A percentile compares a stretch with the other conserved stretches of the same genome.
Conservation (phyloP, 2,329 filamentous ascomycete genomes). For the Calonectria naviculata region DNA sequence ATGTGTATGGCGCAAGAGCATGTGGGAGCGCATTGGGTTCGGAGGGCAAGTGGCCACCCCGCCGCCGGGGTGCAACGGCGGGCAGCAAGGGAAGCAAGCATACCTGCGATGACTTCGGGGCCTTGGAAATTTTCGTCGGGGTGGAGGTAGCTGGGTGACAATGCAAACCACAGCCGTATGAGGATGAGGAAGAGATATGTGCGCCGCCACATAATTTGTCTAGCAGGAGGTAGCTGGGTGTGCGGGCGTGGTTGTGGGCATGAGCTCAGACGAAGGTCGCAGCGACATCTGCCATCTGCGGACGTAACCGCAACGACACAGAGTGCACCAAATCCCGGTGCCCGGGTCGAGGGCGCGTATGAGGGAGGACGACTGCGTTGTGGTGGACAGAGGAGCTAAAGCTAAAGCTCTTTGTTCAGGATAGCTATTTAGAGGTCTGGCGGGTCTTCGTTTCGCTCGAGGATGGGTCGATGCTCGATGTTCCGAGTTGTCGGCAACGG, state of each 20-base stretch:
- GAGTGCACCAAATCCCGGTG: conserved; percentile 9
- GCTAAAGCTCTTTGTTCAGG: neutral
- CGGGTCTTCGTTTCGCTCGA: neutral
- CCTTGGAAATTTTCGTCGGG: conserved; percentile 99
- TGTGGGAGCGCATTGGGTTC: neutral
- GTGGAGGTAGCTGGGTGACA: conserved; percentile 96
- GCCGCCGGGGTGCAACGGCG: neutral
- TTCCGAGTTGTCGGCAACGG: neutral
- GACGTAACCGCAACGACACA: conserved; percentile 11
- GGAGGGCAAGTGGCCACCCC: neutral
- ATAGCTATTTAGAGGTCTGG: conserved; percentile 10
- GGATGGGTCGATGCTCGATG: neutral
- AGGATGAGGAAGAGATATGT: conserved; percentile 86
- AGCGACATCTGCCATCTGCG: conserved; percentile 34
- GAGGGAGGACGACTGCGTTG: neutral
- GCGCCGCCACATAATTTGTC: conserved; percentile 84
- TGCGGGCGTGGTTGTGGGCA: conserved; percentile 34
- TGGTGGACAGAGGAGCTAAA: neutral
- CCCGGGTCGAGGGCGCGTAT: neutral
- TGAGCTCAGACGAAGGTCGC: conserved; percentile 33
- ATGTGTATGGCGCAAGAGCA: neutral
- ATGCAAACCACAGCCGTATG: conserved; percentile 91
- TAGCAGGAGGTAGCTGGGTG: conserved; percentile 31
- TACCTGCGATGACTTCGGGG: conserved; percentile 96
- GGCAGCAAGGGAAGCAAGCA: conserved; percentile 44